Conservation (phyloP, 345 rosid genomes). For the Citrus sinensis region DNA sequence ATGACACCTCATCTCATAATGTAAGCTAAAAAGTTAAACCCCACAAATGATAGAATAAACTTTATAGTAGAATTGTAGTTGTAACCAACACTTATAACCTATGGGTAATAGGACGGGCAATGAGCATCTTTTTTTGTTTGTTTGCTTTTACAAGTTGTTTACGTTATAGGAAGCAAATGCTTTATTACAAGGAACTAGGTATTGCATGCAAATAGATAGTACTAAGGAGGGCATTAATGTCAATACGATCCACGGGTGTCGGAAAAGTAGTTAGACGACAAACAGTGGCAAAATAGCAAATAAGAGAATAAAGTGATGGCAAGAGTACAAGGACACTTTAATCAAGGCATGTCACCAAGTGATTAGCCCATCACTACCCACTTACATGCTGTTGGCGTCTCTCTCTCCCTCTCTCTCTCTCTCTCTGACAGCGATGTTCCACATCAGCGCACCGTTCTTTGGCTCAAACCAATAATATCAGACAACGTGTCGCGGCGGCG, state of each 20-base stretch:
- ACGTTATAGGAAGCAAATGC: neutral
- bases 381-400: slow-evolving; percentile 10
- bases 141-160: slow-evolving; percentile 7
- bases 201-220: neutral
- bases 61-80: neutral
- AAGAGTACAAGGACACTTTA: slow-evolving; percentile 18
- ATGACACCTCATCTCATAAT: slow-evolving; percentile 1
- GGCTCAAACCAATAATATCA: slow-evolving; percentile 3
- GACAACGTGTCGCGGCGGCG: slow-evolving; percentile 19
- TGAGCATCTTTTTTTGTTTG: slow-evolving; percentile 12
- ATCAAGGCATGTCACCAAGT: slow-evolving; percentile 32
- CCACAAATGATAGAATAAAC: slow-evolving; percentile 12
- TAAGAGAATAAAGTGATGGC: slow-evolving; percentile 12
- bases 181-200: neutral
- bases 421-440: slow-evolving; percentile 29
- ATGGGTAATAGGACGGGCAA: slow-evolving; percentile 12
- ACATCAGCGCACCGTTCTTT: slow-evolving; percentile 38
- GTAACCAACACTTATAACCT: slow-evolving; percentile 2
- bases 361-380: slow-evolving; percentile 47
- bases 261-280: neutral
- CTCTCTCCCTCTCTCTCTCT: neutral
- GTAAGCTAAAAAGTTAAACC: neutral
- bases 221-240: slow-evolving; percentile 1
- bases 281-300: slow-evolving; percentile 29
- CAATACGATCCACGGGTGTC: neutral